These are phyloP conservation scores for Macrotyloma uniflorum DNA, from an alignment of 306 rosid species.

Conservation along the genomic window DNA sequence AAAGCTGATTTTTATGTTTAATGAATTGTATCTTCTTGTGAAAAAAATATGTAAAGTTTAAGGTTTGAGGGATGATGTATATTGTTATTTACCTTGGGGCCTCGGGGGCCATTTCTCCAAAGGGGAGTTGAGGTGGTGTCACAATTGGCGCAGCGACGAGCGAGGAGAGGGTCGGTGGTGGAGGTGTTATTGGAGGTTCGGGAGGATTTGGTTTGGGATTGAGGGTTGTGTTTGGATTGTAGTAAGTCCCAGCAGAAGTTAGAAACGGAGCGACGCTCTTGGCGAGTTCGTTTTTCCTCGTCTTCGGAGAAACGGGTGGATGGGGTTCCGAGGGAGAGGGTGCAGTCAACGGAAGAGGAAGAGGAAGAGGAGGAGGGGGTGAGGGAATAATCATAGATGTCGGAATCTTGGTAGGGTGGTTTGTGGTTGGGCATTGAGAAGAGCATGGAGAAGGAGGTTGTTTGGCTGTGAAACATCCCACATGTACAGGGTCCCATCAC, in stretches of 20 bases:
- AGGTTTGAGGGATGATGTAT: background rate
- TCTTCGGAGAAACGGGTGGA: slow-evolving; percentile 67
- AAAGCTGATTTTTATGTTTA: too few species aligned
- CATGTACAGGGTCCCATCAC: slow-evolving; percentile 72
- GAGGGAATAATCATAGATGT: slow-evolving; percentile 41
- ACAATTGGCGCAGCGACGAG: slow-evolving; percentile 99
- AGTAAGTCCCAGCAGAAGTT: slow-evolving; percentile 81
- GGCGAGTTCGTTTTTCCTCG: slow-evolving; percentile 48
- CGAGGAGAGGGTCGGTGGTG: slow-evolving; percentile 67
- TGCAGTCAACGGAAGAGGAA: slow-evolving; percentile 82
- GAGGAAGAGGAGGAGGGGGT: slow-evolving; percentile 20
- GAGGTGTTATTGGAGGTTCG: slow-evolving; percentile 11
- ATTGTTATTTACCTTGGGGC: slow-evolving; percentile 75
- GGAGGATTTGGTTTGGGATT: slow-evolving; percentile 39
- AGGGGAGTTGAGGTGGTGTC: slow-evolving; percentile 99
- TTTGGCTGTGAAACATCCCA: slow-evolving; percentile 59
- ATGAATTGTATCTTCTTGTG: too few species aligned
- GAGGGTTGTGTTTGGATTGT: slow-evolving; percentile 59
- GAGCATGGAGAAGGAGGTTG: slow-evolving; percentile 66
- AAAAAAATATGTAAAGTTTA: too few species aligned
- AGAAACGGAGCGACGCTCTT: slow-evolving; percentile 28
- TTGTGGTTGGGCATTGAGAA: slow-evolving; percentile 63
- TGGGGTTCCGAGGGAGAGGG: slow-evolving; percentile 90
- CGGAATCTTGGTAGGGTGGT: slow-evolving; percentile 40
- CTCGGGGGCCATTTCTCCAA: slow-evolving; percentile 97